Conservation (phyloP, 2,329 filamentous ascomycete genomes). For the Penicillium sp. region DNA sequence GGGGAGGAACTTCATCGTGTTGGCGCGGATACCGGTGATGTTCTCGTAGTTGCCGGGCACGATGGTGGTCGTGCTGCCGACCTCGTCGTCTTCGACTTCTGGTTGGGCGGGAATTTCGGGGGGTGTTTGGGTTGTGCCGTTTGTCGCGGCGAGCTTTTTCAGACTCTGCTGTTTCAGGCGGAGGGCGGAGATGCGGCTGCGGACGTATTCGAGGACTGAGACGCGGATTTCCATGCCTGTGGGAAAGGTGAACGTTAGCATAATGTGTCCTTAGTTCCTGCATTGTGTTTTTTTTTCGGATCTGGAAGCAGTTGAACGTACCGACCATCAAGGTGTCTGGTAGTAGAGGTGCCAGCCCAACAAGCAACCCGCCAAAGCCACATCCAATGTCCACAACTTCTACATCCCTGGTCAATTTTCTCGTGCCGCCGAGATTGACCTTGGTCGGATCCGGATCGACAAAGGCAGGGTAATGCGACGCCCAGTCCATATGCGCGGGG, state of each 20-base stretch:
- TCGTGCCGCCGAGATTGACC: conserved; percentile 35
- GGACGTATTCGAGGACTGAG: conserved; percentile 87
- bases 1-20: conserved; percentile 99
- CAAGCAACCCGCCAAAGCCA: conserved; percentile 87
- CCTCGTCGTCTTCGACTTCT: conserved; percentile 18
- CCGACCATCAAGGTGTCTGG: conserved; percentile 83
- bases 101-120: conserved; percentile 1
- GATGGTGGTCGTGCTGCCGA: conserved; percentile 24
- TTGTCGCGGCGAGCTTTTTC: conserved; percentile 17
- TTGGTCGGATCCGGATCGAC: conserved; percentile 46
- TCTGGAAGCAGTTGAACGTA: conserved; percentile 42
- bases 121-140: conserved; percentile 8
- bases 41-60: conserved; percentile 70
- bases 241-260: neutral
- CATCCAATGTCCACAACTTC: conserved; percentile 97
- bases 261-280: neutral
- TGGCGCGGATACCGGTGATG: conserved; percentile 82
- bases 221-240: conserved; percentile 87
- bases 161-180: conserved; percentile 51
- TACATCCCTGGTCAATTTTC: conserved; percentile 66
- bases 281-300: neutral
- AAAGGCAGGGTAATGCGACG: conserved; percentile 76
- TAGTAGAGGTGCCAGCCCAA: conserved; percentile 78
- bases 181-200: conserved; percentile 81
- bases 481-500: conserved; percentile 90